Base-by-base conservation (phyloP, 1,139 yeast species). In the Lodderomyces beijingensis region DNA sequence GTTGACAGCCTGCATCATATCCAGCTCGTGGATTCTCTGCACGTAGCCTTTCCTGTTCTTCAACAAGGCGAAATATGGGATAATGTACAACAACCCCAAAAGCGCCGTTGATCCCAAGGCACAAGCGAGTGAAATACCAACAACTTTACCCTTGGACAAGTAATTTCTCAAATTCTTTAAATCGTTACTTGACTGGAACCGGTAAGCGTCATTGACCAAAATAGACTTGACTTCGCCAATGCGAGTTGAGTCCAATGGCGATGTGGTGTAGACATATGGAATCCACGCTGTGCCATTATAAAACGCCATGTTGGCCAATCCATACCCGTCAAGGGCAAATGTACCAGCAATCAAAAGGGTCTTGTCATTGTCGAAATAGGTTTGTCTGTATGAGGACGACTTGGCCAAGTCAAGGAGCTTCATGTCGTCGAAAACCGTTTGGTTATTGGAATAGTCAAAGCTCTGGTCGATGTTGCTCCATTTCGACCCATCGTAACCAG, bases 111-210 rank as follows among this genome's bases (percentile, higher is more conserved):
- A 77, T 1, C 91, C 95, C 26, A 91, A 56, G 0, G 97, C 89
- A 50, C 91, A 74, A 0, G 96, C 97, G 37, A 88, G 70, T 0
- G 95, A 82, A 24, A 91, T 77, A 20, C 95, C 81, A 5, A 88
- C 95, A 13, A 89, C 88, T 52, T 79, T 86, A 1, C 97, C 97
- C 18, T 43, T 47, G 3, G 70, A 62, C 40, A 67, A 45, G 3
- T 46, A 39, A 14, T 47, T 50, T 9, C 45, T 40, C 16, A 36
- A 40, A 11, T 36, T 41, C 29, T 40, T 45, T 19, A 66, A 42
- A 40, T 62, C 71, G 27, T 56, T 51, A 3, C 69, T 62, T 0
- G 74, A 66, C 35, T 55, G 63, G 39, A 60, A 59, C 37, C 65
- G 50, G 37, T 47, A 62, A 9, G 55, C 43, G 41, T 68, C 74